Evolutionary conservation across 805 yeast species (phyloP).

Genomic region (Candida cerambycidarum): DNA sequence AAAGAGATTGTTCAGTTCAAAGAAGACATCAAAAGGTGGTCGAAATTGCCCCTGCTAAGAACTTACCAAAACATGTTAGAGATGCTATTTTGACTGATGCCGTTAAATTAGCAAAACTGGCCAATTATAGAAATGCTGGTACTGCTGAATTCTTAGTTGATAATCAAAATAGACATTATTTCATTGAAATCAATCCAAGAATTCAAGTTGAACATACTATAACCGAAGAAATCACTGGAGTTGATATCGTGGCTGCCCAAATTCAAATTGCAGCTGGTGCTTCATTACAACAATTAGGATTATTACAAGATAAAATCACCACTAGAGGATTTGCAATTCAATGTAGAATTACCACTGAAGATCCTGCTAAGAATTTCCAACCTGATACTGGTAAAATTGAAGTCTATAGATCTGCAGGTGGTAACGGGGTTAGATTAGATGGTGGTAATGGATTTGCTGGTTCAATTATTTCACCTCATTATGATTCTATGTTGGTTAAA

Average conservation of each 20-base stretch:
- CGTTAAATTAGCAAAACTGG: conserved; percentile 82
- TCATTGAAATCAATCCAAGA: conserved; percentile 97
- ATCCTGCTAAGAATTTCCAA: conserved; percentile 93
- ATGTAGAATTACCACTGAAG: conserved; percentile 99
- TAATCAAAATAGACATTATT: conserved; percentile 89
- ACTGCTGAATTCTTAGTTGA: conserved; percentile 98
- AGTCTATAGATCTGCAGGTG: conserved; percentile 97
- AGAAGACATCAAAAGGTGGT: conserved; percentile 99
- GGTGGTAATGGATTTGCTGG: conserved; percentile 99
- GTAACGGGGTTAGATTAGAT: conserved; percentile 97
- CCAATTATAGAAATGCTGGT: conserved; percentile 95
- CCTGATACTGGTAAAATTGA: conserved; percentile 99
- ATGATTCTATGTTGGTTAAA: conserved; percentile 97
- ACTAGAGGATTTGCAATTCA: conserved; percentile 98
- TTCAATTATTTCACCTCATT: conserved; percentile 92
- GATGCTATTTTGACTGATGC: conserved; percentile 94
- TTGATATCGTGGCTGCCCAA: conserved; percentile 96
- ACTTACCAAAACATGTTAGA: conserved; percentile 77
- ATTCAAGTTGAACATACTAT: conserved; percentile 98
- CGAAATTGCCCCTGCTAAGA: conserved; percentile 96
- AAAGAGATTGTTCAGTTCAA: conserved; percentile 99
- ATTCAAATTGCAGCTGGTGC: conserved; percentile 99
- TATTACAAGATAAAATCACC: conserved; percentile 91
- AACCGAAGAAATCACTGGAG: conserved; percentile 98
- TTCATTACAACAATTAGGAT: conserved; percentile 83